A percentile compares a stretch with the other conserved stretches of the same genome.
Evolutionary conservation across 352 stramenopile species (phyloP).

Genomic region (Salisapilia sapeloensis): DNA sequence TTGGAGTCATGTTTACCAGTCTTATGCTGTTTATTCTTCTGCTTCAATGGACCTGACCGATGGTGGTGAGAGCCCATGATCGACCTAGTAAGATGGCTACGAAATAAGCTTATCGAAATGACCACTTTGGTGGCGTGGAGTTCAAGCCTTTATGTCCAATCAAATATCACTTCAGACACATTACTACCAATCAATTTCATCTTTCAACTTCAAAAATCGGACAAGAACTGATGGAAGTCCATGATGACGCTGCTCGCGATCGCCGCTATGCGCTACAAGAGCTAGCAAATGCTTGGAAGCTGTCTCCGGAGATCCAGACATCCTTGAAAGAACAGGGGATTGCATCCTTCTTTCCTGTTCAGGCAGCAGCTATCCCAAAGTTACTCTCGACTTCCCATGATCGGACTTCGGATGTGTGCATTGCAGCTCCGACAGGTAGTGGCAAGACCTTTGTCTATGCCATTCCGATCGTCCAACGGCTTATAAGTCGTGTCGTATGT

Average conservation of each 20-base stretch:
- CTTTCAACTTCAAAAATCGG: neutral
- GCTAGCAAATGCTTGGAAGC: constrained; percentile 28
- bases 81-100: no score
- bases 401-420: constrained; percentile 88
- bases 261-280: constrained; percentile 41
- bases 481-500: constrained; percentile 64
- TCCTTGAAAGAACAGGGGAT: constrained; percentile 33
- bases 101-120: no score
- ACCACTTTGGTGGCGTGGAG: neutral
- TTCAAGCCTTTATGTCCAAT: constrained; percentile 1
- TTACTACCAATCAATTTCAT: constrained; percentile 6
- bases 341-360: constrained; percentile 89
- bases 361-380: constrained; percentile 87
- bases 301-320: constrained; percentile 19
- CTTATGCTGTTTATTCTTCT: constrained; percentile 89
- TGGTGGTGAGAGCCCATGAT: constrained; percentile 69
- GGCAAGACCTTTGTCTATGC: constrained; percentile 97
- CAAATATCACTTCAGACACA: constrained; percentile 3
- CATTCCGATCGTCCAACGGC: constrained; percentile 88
- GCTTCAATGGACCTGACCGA: constrained; percentile 76
- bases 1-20: constrained; percentile 71
- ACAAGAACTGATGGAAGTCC: constrained; percentile 6
- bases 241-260: no score
- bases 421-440: constrained; percentile 92
- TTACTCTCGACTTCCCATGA: constrained; percentile 74